Base-by-base conservation (phyloP, 345 rosid species). In the Brassica carinata region DNA sequence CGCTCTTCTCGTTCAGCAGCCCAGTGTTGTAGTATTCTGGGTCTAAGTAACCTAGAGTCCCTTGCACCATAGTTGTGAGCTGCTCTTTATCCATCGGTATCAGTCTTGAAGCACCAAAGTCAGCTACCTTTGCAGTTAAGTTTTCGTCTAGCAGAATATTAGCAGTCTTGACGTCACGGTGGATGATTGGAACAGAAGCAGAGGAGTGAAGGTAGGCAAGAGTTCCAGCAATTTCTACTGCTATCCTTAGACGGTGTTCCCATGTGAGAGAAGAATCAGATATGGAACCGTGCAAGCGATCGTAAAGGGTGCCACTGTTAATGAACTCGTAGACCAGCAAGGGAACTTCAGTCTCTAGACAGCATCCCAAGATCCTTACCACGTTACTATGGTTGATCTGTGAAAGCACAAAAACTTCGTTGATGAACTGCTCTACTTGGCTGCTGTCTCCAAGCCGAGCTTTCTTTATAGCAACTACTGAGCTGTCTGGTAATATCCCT, bases 131-230 rank as follows among this genome's bases (percentile, higher is more conserved):
- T 23, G 26, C 26, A 23, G 26, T 23, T 23, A 23, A 23, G 26
- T 23, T 23, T 23, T 23, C 78, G 17, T 87, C 87, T 4, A 85
- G 61, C 5, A 87, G 85, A 26, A 87, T 81, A 33, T 85, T 85
- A 0, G 86, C 64, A 4, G 89, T 61, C 76, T 87, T 87, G 8
- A 87, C 30, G 34, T 86, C 89, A 14, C 87, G 57, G 17, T 84
- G 89, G 4, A 81, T 78, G 34, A 84, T 81, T 3, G 76, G 86
- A 18, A 82, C 61, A 1, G 79, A 61, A 53, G 85, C 85, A 8
- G 76, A 78, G 11, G 84, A 85, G 34, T 85, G 89, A 59, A 85
- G 36, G 65, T 87, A 79, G 0, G 89, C 71, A 0, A 87, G 77
- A 8, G 73, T 85, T 10, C 79, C 80, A 3, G 82, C 84, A 1